Evolutionary conservation across 169 alveolate genomes (phyloP), one percentile per base, ranked within the genome.

Genomic region (Babesia divergens): DNA sequence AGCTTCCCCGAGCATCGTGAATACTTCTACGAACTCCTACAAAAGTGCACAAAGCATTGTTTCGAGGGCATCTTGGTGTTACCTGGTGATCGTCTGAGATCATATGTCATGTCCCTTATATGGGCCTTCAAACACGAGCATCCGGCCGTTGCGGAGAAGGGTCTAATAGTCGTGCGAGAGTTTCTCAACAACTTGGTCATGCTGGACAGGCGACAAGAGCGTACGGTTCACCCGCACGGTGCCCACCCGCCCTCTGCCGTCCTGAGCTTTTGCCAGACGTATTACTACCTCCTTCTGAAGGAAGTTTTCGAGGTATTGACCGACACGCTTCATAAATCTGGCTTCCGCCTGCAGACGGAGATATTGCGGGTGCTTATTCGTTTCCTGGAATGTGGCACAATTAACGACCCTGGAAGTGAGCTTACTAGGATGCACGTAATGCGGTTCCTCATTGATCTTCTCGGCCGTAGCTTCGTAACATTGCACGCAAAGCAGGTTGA

Each of bases 61-160:
- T 91, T 91, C 67, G 87, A 82, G 35, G 89, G 90, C 47, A 56
- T 93, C 31, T 76, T 92, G 47, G 54, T 83, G 24, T 84, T 93
- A 50, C 94, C 93, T 53, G 72, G 89, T 60, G 94, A 92, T 53
- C 86, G 91, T 14, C 80, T 87, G 67, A 71, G 91, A 37, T 65
- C 92, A 6, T 90, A 84, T 43, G 90, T 93, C 46, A 93, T 90
- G 75, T 89, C 95, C 31, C 86, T 93, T 13, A 87, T 92, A 29
- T 93, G 96, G 94, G 97, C 97, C 0, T 90, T 94, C 35, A 90
- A 91, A 38, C 97, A 94, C 87, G 95, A 90, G 44, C 95, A 92
- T 60, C 97, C 97, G 16, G 70, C 94, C n/a, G 92, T 94, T 84
- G 93, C 95, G 0, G 97, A 94, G 53, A 91, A 91, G 35, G 97